phyloP scores from a whole-genome alignment of 2,329 filamentous ascomycete genomes.

The Monilinia fructigena region DNA sequence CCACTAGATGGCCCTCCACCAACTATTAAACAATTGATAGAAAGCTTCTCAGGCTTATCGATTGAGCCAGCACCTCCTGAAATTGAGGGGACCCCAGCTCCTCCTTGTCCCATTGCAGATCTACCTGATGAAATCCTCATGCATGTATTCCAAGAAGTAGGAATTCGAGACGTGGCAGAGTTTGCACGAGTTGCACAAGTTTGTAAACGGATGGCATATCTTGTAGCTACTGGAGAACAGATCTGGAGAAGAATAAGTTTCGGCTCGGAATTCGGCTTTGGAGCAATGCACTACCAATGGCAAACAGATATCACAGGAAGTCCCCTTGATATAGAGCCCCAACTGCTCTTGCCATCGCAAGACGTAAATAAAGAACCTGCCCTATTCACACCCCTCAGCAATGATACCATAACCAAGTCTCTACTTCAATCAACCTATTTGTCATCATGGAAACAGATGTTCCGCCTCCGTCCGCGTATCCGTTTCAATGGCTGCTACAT shows the following conservation, averaged over 20 bases:
- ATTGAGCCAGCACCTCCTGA: constrained; percentile 67
- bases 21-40: constrained; percentile 67
- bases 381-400: background rate
- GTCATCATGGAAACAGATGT: constrained; percentile 65
- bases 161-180: constrained; percentile 70
- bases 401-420: constrained; percentile 7
- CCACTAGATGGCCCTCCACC: constrained; percentile 55
- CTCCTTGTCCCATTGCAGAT: constrained; percentile 74
- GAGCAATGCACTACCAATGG: constrained; percentile 79
- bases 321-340: constrained; percentile 43
- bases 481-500: constrained; percentile 97
- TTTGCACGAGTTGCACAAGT: constrained; percentile 76
- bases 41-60: constrained; percentile 67
- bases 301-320: constrained; percentile 59
- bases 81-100: constrained; percentile 69
- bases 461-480: constrained; percentile 77
- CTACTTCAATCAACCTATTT: constrained; percentile 43
- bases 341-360: constrained; percentile 1
- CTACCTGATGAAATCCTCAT: constrained; percentile 83
- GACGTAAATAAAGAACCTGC: constrained; percentile 19
- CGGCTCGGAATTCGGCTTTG: constrained; percentile 72
- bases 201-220: constrained; percentile 82
- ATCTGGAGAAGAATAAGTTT: constrained; percentile 81
- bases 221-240: constrained; percentile 77
- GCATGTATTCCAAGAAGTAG: constrained; percentile 73